Conservation (phyloP, 169 alveolate genomes). For the Plasmodium billcollinsi region DNA sequence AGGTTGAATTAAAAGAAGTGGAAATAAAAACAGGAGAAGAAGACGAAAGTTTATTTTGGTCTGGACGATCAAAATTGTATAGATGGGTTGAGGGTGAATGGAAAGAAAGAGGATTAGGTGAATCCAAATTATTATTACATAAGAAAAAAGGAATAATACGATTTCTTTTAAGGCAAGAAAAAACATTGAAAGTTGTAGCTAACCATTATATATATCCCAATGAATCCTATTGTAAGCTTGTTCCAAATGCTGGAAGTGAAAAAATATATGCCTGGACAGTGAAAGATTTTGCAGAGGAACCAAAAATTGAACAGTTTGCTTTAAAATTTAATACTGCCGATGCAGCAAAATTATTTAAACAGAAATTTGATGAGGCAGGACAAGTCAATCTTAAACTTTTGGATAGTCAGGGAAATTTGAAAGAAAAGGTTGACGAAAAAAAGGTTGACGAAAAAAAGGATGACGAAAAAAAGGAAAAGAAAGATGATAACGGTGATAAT, state of each 20-base stretch:
- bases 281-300: slow-evolving; percentile 96
- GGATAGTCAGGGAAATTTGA: slow-evolving; percentile 54
- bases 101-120: slow-evolving; percentile 99
- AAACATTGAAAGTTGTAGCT: slow-evolving; percentile 96
- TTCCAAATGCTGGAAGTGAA: slow-evolving; percentile 97
- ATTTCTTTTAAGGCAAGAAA: slow-evolving; percentile 96
- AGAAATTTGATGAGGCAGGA: slow-evolving; percentile 93
- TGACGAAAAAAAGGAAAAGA: slow-evolving; percentile 31
- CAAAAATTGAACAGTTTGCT: slow-evolving; percentile 94
- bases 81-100: slow-evolving; percentile 95
- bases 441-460: slow-evolving; percentile 29
- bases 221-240: slow-evolving; percentile 91
- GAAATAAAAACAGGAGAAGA: slow-evolving; percentile 97
- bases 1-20: slow-evolving; percentile 95
- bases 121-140: slow-evolving; percentile 95
- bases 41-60: slow-evolving; percentile 96
- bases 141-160: slow-evolving; percentile 93
- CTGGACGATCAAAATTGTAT: slow-evolving; percentile 94
- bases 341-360: slow-evolving; percentile 91
- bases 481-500: slow-evolving; percentile 52
- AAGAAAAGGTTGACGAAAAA: slow-evolving; percentile 62
- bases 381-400: slow-evolving; percentile 87
- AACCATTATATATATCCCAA: slow-evolving; percentile 91
- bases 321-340: slow-evolving; percentile 93
- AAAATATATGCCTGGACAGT: slow-evolving; percentile 97